A percentile compares a stretch with the other conserved stretches of the same genome.
Conservation (phyloP, 2,329 filamentous ascomycete genomes). For the Colletotrichum spaethianum region DNA sequence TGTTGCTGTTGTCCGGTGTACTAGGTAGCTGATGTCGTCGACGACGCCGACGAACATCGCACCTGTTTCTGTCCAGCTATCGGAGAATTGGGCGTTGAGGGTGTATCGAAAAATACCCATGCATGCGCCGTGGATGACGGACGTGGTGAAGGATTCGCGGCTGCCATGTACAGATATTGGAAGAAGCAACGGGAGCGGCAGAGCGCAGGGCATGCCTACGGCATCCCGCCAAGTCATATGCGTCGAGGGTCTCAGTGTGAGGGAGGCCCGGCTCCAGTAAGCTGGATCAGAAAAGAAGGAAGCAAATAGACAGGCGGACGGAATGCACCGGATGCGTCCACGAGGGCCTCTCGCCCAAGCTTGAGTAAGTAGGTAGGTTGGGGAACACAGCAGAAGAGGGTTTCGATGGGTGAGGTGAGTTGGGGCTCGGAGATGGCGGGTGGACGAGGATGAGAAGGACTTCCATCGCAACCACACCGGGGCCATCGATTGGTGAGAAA, state of each 20-base stretch:
- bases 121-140: background rate
- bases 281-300: slow-evolving; percentile 10
- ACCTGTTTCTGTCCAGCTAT: slow-evolving; percentile 15
- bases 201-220: background rate
- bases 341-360: background rate
- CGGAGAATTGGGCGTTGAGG: background rate
- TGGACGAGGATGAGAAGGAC: background rate
- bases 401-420: slow-evolving; percentile 5
- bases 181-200: slow-evolving; percentile 33
- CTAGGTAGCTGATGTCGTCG: background rate
- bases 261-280: background rate
- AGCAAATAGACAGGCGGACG: background rate
- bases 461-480: slow-evolving; percentile 15
- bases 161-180: slow-evolving; percentile 21
- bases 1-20: background rate
- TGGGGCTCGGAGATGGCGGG: background rate
- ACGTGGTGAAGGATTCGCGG: slow-evolving; percentile 1
- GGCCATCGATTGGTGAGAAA: slow-evolving; percentile 5
- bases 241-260: slow-evolving; percentile 28
- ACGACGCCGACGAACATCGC: slow-evolving; percentile 10
- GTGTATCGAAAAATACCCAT: background rate
- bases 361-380: background rate
- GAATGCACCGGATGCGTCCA: slow-evolving; percentile 15
- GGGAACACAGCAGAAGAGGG: background rate
- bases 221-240: slow-evolving; percentile 12